Percentiles rank a stretch among this genome's conserved stretches.
phyloP scores from a whole-genome alignment of 208 protist genomes.

The Histomonas meleagridis region DNA sequence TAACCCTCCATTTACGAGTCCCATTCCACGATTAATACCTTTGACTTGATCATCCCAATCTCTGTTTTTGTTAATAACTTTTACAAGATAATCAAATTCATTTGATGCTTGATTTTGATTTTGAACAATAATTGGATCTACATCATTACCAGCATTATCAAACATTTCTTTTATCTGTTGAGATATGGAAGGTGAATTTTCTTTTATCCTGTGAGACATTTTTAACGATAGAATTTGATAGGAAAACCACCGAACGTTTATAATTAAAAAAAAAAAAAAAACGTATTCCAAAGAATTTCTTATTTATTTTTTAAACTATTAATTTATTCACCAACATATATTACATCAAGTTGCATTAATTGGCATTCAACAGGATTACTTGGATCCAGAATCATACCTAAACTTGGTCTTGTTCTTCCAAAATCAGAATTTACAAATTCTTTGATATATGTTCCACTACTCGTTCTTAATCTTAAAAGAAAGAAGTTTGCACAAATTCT shows the following conservation, averaged over 20 bases:
- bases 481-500: background rate
- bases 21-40: background rate
- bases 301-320: no score
- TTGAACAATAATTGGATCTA: background rate
- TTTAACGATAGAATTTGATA: no score
- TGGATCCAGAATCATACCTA: conserved; percentile 62
- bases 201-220: no score
- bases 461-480: conserved; percentile 64
- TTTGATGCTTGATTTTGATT: background rate
- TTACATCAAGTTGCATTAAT: conserved; percentile 85
- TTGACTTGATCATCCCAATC: conserved; percentile 24
- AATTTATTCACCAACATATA: conserved; percentile 49
- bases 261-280: no score
- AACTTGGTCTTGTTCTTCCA: conserved; percentile 69
- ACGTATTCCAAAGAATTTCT: no score
- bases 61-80: background rate
- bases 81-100: background rate
- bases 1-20: background rate
- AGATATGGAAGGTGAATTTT: no score
- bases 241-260: no score
- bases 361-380: conserved; percentile 48
- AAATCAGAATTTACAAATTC: conserved; percentile 90
- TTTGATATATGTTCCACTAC: conserved; percentile 89
- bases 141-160: background rate
- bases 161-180: no score